Conservation (phyloP, 2,329 filamentous ascomycete genomes). For the Spiromastix sp. region DNA sequence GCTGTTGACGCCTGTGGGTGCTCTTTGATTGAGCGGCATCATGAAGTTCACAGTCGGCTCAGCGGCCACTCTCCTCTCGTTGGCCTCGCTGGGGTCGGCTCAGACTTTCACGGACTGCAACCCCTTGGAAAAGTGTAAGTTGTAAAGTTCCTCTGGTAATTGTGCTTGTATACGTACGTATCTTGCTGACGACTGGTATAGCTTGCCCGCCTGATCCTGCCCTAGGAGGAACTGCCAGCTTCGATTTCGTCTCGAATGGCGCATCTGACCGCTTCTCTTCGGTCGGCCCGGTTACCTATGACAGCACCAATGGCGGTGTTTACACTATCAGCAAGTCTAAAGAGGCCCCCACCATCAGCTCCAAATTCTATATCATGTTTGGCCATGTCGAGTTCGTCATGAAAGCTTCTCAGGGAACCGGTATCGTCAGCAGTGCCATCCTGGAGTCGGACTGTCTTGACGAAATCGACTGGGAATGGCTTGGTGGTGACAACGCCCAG, state of each 20-base stretch:
- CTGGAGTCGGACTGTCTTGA: constrained; percentile 85
- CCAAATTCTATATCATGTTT: constrained; percentile 99
- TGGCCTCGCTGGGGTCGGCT: constrained; percentile 20
- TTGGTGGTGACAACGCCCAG: constrained; percentile 63
- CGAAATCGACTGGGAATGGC: constrained; percentile 96
- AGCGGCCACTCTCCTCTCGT: constrained; percentile 16
- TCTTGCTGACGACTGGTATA: constrained; percentile 21
- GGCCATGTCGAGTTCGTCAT: constrained; percentile 77
- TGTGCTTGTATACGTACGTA: no score
- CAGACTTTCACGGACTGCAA: constrained; percentile 38
- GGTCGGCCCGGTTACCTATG: constrained; percentile 58
- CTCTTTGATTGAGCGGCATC: constrained; percentile 12
- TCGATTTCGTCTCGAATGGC: constrained; percentile 76
- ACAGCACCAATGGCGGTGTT: constrained; percentile 63
- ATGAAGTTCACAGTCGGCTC: constrained; percentile 23
- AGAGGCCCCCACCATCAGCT: constrained; percentile 75
- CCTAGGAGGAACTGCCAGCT: constrained; percentile 67
- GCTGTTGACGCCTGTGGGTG: no score
- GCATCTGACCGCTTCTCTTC: constrained; percentile 67
- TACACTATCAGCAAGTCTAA: constrained; percentile 72
- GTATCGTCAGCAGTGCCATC: constrained; percentile 88
- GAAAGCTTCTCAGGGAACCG: constrained; percentile 76
- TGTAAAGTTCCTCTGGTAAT: no score
- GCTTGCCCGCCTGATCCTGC: constrained; percentile 68
- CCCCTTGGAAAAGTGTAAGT: constrained; percentile 29